These are phyloP conservation scores for Eutrema salsugineum DNA, from an alignment of 441 rosid genomes.

Conservation along the genomic window DNA sequence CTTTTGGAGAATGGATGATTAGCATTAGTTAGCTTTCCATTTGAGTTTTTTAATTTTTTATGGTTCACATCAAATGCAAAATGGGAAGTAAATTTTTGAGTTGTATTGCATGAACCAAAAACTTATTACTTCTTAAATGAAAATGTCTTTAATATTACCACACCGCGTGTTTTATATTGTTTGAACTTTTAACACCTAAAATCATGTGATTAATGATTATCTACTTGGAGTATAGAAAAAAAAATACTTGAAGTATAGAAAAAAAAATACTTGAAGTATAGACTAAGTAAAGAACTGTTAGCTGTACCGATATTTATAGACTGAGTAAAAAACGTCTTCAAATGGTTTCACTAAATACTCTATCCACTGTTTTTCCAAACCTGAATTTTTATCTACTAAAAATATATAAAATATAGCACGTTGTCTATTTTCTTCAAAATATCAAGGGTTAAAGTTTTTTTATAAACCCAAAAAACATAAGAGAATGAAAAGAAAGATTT, in stretches of 20 bases:
- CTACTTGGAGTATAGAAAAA: too few species aligned
- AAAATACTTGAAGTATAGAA: too few species aligned
- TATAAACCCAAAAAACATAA: neutral
- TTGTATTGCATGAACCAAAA: neutral
- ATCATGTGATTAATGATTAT: neutral
- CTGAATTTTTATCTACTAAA: neutral
- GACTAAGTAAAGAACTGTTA: neutral
- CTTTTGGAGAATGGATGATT: neutral
- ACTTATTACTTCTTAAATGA: neutral
- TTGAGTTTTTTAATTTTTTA: neutral
- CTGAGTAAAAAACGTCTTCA: conserved; percentile 1
- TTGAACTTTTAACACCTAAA: neutral
- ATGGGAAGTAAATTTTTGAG: neutral
- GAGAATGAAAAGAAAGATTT: neutral
- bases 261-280: too few species aligned
- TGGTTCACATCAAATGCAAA: neutral
- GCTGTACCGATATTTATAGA: neutral
- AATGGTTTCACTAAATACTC: neutral
- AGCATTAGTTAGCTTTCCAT: neutral
- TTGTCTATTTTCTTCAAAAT: neutral
- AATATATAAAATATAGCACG: neutral
- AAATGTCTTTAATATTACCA: neutral
- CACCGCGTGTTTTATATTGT: too few species aligned
- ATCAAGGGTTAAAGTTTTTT: neutral
- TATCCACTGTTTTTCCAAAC: neutral